Percentiles rank a stretch among this genome's conserved stretches.
Conservation (phyloP, 78 protist species). For the Dictyostelium intermedium region DNA sequence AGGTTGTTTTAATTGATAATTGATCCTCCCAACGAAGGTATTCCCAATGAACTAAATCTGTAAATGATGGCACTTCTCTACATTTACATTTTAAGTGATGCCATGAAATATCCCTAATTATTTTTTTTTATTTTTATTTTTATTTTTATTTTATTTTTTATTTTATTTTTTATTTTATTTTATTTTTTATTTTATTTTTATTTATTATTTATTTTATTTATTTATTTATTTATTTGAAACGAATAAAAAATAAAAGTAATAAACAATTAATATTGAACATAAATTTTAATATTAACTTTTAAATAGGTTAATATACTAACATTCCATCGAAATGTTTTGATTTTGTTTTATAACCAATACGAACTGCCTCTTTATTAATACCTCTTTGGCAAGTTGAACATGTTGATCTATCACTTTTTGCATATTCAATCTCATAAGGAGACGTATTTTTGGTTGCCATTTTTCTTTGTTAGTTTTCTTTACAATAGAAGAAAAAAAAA, state of each 20-base stretch:
- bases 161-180: too few relatives aligned
- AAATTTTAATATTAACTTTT: too few relatives aligned
- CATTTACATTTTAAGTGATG: conserved; percentile 55
- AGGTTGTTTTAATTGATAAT: background rate
- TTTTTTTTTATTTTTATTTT: too few relatives aligned
- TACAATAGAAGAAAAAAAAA: too few relatives aligned
- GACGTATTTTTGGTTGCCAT: background rate
- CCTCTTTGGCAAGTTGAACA: conserved; percentile 37
- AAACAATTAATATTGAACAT: too few relatives aligned
- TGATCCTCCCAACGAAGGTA: conserved; percentile 57
- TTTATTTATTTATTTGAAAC: too few relatives aligned
- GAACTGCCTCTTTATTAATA: conserved; percentile 11
- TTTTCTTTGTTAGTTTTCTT: background rate
- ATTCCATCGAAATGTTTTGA: conserved; percentile 42
- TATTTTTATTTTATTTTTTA: too few relatives aligned
- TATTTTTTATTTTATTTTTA: too few relatives aligned
- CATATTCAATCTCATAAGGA: conserved; percentile 33
- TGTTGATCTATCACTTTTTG: conserved; percentile 6
- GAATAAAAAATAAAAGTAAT: too few relatives aligned
- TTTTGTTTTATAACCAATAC: conserved; percentile 46
- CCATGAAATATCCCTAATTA: conserved; percentile 8
- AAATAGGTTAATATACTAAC: background rate
- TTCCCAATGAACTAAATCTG: conserved; percentile 20
- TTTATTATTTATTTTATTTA: too few relatives aligned
- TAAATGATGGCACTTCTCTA: background rate